Percentiles rank a stretch among this genome's conserved stretches.
Evolutionary conservation across 495 filamentous ascomycete species (phyloP).

Genomic region (Penicillium pulvis): DNA sequence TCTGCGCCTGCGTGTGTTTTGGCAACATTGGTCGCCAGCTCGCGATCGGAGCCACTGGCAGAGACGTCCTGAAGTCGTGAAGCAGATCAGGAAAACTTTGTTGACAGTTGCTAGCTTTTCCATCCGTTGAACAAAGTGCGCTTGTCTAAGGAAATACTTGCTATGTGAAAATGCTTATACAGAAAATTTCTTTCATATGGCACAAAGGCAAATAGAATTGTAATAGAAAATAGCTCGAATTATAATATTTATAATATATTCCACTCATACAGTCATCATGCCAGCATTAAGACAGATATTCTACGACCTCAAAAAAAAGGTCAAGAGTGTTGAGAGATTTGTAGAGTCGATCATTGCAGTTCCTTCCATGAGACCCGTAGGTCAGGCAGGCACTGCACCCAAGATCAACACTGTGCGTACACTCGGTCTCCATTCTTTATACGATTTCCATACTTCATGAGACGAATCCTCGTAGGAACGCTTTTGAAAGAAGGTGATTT

Average conservation of each 20-base stretch:
- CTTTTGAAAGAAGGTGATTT: constrained; percentile 64
- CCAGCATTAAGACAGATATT: not conserved
- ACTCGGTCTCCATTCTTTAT: constrained; percentile 64
- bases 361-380: constrained; percentile 52
- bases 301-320: not conserved
- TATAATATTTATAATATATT: constrained; percentile 2
- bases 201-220: constrained; percentile 18
- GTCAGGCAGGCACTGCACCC: constrained; percentile 63
- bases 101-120: not conserved
- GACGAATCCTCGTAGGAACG: constrained; percentile 58
- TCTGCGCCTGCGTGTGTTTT: constrained; percentile 93
- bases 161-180: constrained; percentile 3
- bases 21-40: constrained; percentile 90
- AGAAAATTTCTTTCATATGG: constrained; percentile 10
- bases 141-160: not conserved
- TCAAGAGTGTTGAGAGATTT: constrained; percentile 28
- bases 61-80: constrained; percentile 28
- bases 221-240: constrained; percentile 14
- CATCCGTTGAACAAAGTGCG: not conserved
- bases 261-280: not conserved
- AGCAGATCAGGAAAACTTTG: not conserved
- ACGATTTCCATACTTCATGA: constrained; percentile 67
- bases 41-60: constrained; percentile 45
- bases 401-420: constrained; percentile 59
- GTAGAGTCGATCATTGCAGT: constrained; percentile 72